Evolutionary conservation across 129 eudicot species (phyloP), one percentile per base, ranked within the genome.

Genomic region (Lactuca sativa): DNA sequence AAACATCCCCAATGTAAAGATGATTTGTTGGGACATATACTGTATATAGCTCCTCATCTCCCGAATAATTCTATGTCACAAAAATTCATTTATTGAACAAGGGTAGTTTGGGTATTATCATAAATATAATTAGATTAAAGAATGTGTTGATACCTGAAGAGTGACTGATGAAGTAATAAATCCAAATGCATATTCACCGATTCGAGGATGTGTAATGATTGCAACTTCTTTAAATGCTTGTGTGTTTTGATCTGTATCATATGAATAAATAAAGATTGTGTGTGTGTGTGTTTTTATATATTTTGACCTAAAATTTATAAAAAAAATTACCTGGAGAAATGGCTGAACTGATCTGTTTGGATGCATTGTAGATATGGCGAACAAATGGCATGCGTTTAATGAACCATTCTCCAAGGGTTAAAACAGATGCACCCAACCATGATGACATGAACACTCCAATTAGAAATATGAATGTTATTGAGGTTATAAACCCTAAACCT

Each of bases 111-210:
- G 61, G 72, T 15, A 48, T 14, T 60, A 47, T 1, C 21, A 21
- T 4, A 66, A 25, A 25, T 25, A 59, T 34, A 67, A 61, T 72
- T 13, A 62, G 54, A 62, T 36, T 30, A 34, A 65, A 59, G 47
- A 60, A 37, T 51, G 67, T 71, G 71, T 32, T 0, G 30, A 25
- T 25, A 90, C 95, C 92, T 87, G 96, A 44, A 91, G 92, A 54
- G 82, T 56, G 33, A 91, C 83, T 64, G 96, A 82, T 52, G 97
- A 91, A 25, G 97, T 88, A 74, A 91, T 91, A 81, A 91, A 88
- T 68, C 95, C 95, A 73, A 91, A 85, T 36, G 97, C 95, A 64
- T 88, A 88, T 88, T 91, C 97, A 18, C 97, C 97, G 59, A 88
- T 78, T 17, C 97, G 97, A 18, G 97, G 97, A 84, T 91, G 97